Evolutionary conservation across 345 rosid genomes (phyloP).

Genomic region (Aquilaria malaccensis): DNA sequence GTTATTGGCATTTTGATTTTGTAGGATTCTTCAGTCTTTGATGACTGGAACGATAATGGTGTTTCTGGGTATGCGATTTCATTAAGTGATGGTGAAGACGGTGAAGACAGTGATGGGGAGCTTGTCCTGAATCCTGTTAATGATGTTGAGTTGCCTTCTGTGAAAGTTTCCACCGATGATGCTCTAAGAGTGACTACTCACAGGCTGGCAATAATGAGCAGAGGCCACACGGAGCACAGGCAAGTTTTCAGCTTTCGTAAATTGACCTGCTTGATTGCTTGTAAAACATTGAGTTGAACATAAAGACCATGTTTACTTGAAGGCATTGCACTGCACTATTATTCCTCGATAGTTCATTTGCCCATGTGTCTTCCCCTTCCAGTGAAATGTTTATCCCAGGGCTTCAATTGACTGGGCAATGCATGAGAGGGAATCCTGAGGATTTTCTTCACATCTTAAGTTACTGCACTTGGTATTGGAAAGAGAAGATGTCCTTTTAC

Average conservation of each 20-base stretch:
- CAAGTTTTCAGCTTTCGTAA: constrained; percentile 18
- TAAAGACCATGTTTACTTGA: too few species aligned
- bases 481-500: too few species aligned
- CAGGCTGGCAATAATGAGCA: constrained; percentile 57
- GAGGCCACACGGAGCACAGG: constrained; percentile 56
- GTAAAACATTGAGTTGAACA: too few species aligned
- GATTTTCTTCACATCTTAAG: too few species aligned
- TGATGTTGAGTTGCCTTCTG: constrained; percentile 47
- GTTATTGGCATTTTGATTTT: not conserved
- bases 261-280: not conserved
- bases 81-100: constrained; percentile 83
- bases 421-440: too few species aligned
- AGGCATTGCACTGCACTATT: too few species aligned
- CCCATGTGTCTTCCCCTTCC: too few species aligned
- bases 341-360: too few species aligned
- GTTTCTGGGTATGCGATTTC: constrained; percentile 33
- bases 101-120: constrained; percentile 78
- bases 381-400: too few species aligned
- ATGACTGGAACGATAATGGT: constrained; percentile 38
- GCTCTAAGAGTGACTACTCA: constrained; percentile 48
- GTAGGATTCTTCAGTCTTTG: constrained; percentile 39
- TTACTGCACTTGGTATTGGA: too few species aligned
- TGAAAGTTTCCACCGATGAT: constrained; percentile 38
- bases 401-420: too few species aligned
- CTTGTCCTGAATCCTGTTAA: constrained; percentile 37